A percentile compares a stretch with the other conserved stretches of the same genome.
phyloP scores from a whole-genome alignment of 768 basidiomycete species.

The Psilocybe cubensis region DNA sequence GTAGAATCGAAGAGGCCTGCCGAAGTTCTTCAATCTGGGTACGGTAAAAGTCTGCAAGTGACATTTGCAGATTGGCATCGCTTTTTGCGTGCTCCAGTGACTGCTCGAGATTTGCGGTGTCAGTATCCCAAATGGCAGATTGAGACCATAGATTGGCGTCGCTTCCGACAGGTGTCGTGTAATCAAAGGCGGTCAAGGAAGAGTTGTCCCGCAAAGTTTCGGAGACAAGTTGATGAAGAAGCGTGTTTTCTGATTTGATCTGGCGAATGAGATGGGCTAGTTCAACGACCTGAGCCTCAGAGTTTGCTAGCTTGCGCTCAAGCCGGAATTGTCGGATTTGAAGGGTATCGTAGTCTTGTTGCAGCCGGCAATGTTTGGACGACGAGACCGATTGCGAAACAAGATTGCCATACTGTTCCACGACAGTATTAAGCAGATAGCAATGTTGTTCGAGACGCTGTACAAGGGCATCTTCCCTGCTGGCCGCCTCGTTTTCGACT shows the following conservation, averaged over 20 bases:
- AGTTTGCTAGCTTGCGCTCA: conserved; percentile 69
- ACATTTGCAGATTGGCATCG: conserved; percentile 17
- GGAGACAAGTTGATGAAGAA: conserved; percentile 39
- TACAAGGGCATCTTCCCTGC: conserved; percentile 49
- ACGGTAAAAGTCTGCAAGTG: conserved; percentile 39
- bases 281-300: conserved; percentile 69
- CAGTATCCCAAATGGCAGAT: conserved; percentile 20
- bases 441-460: conserved; percentile 55
- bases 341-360: conserved; percentile 39
- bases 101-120: conserved; percentile 23
- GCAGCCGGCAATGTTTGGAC: conserved; percentile 39
- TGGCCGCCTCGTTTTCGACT: conserved; percentile 31
- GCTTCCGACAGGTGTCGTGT: neutral
- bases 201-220: conserved; percentile 38
- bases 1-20: conserved; percentile 28
- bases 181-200: conserved; percentile 21
- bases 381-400: conserved; percentile 45
- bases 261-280: conserved; percentile 66
- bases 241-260: conserved; percentile 51
- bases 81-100: conserved; percentile 8
- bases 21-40: conserved; percentile 38
- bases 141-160: conserved; percentile 1
- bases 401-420: conserved; percentile 58
- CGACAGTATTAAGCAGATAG: conserved; percentile 46
- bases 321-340: conserved; percentile 51